A percentile compares a stretch with the other conserved stretches of the same genome.
Conservation (phyloP, 1,139 yeast genomes). For the Kodamaea anthophila region DNA sequence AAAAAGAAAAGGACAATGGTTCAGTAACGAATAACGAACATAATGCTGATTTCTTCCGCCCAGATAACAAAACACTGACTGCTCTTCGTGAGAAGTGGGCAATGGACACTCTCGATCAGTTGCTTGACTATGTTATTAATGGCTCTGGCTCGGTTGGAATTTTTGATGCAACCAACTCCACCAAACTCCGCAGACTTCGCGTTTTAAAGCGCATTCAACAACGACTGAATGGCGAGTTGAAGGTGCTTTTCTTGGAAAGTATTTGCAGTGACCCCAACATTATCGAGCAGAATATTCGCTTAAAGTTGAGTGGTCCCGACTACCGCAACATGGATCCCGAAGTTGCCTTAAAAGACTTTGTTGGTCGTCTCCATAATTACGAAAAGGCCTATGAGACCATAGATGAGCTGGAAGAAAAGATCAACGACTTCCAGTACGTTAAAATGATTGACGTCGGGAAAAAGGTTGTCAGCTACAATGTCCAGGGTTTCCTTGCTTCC, state of each 20-base stretch:
- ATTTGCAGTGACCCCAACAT: conserved; percentile 75
- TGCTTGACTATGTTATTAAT: conserved; percentile 70
- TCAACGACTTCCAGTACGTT: conserved; percentile 69
- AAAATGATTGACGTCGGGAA: conserved; percentile 96
- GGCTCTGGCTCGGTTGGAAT: conserved; percentile 92
- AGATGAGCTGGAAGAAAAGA: conserved; percentile 57
- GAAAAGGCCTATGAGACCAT: conserved; percentile 89
- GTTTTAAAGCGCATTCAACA: conserved; percentile 67
- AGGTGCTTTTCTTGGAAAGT: conserved; percentile 80
- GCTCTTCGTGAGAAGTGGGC: conserved; percentile 90
- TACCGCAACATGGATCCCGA: conserved; percentile 82
- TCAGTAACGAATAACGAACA: conserved; percentile 28
- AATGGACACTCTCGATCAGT: conserved; percentile 81
- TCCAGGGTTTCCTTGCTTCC: conserved; percentile 88
- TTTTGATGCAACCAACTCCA: conserved; percentile 92
- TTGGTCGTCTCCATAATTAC: conserved; percentile 74
- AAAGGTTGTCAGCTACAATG: conserved; percentile 85
- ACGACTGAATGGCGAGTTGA: conserved; percentile 66
- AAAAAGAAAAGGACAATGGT: conserved; percentile 3
- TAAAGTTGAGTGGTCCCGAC: conserved; percentile 91
- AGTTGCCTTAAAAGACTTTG: conserved; percentile 72
- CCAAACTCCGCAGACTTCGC: conserved; percentile 61
- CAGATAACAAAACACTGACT: conserved; percentile 62
- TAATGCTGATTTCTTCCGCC: conserved; percentile 81
- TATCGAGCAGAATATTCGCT: conserved; percentile 73